Evolutionary conservation across 2,329 filamentous ascomycete species (phyloP).

Genomic region (Leptographium wingfieldii): DNA sequence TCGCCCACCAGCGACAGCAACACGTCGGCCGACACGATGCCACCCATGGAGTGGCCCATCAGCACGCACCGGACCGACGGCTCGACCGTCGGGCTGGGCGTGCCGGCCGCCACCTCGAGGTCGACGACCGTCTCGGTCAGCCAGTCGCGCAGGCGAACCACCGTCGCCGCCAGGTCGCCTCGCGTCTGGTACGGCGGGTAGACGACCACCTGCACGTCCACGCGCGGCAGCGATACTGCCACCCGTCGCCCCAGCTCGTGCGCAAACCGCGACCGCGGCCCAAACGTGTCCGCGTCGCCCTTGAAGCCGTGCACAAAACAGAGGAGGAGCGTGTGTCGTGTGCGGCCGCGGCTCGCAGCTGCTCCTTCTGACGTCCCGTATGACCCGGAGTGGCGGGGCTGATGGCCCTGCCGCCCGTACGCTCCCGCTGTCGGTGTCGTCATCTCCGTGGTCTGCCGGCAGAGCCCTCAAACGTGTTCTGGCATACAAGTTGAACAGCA

Average conservation of each 20-base stretch:
- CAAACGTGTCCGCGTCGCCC: slow-evolving; percentile 71
- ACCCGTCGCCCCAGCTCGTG: slow-evolving; percentile 55
- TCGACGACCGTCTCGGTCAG: slow-evolving; percentile 89
- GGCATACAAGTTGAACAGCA: no score
- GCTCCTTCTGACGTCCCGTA: not conserved
- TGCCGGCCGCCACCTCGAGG: slow-evolving; percentile 70
- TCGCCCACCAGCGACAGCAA: slow-evolving; percentile 57
- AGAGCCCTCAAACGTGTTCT: not conserved
- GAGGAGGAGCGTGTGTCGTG: slow-evolving; percentile 66
- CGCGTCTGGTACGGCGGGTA: slow-evolving; percentile 77
- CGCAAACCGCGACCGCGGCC: slow-evolving; percentile 52
- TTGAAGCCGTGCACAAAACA: slow-evolving; percentile 88
- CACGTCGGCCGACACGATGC: slow-evolving; percentile 87
- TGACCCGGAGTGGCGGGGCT: no score
- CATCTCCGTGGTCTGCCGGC: not conserved
- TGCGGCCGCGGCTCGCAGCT: not conserved
- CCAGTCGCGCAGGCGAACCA: slow-evolving; percentile 66
- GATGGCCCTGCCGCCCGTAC: not conserved
- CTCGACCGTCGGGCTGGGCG: slow-evolving; percentile 73
- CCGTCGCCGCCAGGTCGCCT: slow-evolving; percentile 60
- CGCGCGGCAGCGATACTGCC: slow-evolving; percentile 51
- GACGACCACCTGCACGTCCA: slow-evolving; percentile 54
- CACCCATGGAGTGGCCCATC: slow-evolving; percentile 81
- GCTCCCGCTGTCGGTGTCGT: not conserved
- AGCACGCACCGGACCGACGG: slow-evolving; percentile 73